Base-by-base conservation (phyloP, 257 asterid species). In the Gentiana macrophylla region DNA sequence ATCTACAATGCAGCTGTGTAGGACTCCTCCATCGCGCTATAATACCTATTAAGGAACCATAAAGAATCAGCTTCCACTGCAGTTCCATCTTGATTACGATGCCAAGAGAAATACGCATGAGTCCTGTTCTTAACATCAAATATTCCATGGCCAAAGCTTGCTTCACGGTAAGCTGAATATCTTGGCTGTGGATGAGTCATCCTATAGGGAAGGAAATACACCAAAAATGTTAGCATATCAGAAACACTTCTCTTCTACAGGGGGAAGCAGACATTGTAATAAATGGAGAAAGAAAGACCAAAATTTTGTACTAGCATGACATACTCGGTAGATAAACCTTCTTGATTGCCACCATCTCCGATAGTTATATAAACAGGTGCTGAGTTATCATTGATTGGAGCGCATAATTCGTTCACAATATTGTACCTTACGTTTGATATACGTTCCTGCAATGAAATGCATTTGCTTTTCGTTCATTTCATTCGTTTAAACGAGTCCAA, bases 261-360 rank as follows among this genome's bases (percentile, higher is more conserved):
- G 2, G n/a, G 1, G 34, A 4, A 1, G 10, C 6, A 50, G 35
- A 2, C n/a, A 12, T n/a, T 3, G 55, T 58, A 13, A n/a, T 5
- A 41, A 41, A 41, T 8, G 9, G 55, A 53, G 4, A 33, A 43
- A 35, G 36, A 3, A 15, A 55, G 44, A 38, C 5, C 37, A 11
- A 3, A 35, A 35, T 24, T 61, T 37, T 24, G 24, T 24, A 24
- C 24, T 33, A 60, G 62, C 52, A 32, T 8, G 13, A 49, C 70
- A 15, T 78, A 80, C 93, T 74, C 71, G 36, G 62, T 74, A 33
- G 76, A 78, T 49, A 79, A 65, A 60, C 86, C 89, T 68, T 81
- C 94, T 8, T 67, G 81, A 61, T 80, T 84, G 41, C 94, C 93
- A 58, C 94, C 84, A 50, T 84, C 89, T 51, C 86, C 83, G 6